Percentiles rank a stretch among this genome's conserved stretches.
Conservation (phyloP, 768 basidiomycete genomes). For the Kwoniella heveanensis region DNA sequence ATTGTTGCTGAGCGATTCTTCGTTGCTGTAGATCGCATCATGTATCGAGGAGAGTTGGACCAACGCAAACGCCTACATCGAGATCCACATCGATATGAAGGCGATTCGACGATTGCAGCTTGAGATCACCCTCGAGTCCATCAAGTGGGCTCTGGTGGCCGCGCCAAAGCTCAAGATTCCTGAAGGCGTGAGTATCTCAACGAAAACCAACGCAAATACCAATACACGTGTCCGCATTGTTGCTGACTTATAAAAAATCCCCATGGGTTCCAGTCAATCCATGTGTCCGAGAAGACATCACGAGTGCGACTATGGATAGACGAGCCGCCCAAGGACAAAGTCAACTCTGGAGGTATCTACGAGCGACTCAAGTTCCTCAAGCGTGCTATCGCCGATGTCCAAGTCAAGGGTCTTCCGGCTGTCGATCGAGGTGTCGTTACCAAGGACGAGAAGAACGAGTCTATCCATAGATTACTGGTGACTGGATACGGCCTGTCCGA, state of each 20-base stretch:
- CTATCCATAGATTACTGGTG: conserved; percentile 87
- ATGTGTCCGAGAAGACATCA: conserved; percentile 50
- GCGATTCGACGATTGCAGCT: conserved; percentile 91
- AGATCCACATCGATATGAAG: conserved; percentile 84
- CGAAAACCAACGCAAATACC: no score
- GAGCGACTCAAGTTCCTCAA: conserved; percentile 75
- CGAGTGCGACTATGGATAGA: conserved; percentile 58
- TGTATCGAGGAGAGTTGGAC: conserved; percentile 96
- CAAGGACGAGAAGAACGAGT: conserved; percentile 87
- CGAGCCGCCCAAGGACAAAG: conserved; percentile 39
- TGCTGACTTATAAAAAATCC: conserved; percentile 60
- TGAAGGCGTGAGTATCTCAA: conserved; percentile 63
- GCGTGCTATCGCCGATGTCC: conserved; percentile 76
- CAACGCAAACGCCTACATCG: conserved; percentile 86
- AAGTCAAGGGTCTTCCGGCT: conserved; percentile 89
- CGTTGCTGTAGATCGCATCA: conserved; percentile 69
- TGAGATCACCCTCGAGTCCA: conserved; percentile 86
- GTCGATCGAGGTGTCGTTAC: conserved; percentile 94
- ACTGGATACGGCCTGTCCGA: conserved; percentile 96
- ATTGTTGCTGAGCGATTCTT: not conserved
- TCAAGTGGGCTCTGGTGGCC: conserved; percentile 85
- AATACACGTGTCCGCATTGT: not conserved
- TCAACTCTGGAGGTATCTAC: conserved; percentile 51
- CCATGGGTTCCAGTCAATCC: conserved; percentile 40
- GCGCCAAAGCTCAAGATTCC: conserved; percentile 91